A percentile compares a stretch with the other conserved stretches of the same genome.
These are phyloP conservation scores for Periglandula ipomoeae DNA, from an alignment of 2,329 filamentous ascomycete genomes.

Conservation along the genomic window DNA sequence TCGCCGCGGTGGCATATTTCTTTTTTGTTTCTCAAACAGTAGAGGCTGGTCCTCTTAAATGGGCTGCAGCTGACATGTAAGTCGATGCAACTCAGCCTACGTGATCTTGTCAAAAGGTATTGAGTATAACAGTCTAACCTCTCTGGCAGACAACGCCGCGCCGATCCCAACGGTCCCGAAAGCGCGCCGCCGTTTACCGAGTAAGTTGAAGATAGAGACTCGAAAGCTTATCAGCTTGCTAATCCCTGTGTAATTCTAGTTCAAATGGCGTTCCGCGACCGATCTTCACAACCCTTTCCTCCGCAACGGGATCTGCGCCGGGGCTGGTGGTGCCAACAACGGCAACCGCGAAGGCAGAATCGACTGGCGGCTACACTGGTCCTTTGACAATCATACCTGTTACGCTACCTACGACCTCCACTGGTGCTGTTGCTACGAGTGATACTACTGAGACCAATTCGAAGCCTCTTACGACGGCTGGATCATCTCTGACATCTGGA, in stretches of 20 bases:
- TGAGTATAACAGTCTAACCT: conserved; percentile 8
- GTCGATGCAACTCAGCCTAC: conserved; percentile 3
- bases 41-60: conserved; percentile 26
- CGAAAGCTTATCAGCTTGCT: neutral
- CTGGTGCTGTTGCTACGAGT: neutral
- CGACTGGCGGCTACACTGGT: neutral
- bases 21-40: conserved; percentile 19
- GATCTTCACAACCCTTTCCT: neutral
- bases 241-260: neutral
- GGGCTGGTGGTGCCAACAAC: neutral
- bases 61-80: conserved; percentile 23
- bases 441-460: neutral
- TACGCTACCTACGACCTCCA: neutral
- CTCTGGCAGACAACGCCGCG: conserved; percentile 13
- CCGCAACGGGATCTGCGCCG: neutral
- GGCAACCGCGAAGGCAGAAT: neutral
- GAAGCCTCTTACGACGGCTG: neutral
- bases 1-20: conserved; percentile 17
- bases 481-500: neutral
- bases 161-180: neutral
- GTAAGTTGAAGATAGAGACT: neutral
- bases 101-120: neutral
- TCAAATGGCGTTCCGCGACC: neutral
- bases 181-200: neutral
- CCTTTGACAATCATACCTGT: neutral